These are phyloP conservation scores for Pulveroboletus sp. DNA, from an alignment of 768 basidiomycete genomes.

Conservation along the genomic window DNA sequence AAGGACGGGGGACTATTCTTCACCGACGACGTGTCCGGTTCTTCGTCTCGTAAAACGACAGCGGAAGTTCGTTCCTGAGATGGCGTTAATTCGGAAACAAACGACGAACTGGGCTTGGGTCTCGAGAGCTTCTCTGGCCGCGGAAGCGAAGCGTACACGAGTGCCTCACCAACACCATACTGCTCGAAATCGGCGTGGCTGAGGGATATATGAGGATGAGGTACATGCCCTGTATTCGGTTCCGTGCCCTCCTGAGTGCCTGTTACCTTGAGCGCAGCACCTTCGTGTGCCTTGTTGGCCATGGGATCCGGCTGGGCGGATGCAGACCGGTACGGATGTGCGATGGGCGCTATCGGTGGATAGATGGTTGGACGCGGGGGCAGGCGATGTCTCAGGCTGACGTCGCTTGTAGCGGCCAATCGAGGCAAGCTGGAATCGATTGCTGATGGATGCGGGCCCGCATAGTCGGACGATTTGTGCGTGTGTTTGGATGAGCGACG, in stretches of 20 bases:
- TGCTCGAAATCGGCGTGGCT: conserved; percentile 37
- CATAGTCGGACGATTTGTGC: conserved; percentile 33
- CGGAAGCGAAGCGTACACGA: conserved; percentile 42
- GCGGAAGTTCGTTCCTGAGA: conserved; percentile 1
- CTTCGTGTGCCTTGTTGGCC: not conserved
- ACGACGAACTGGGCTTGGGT: not conserved
- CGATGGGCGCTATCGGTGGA: conserved; percentile 25
- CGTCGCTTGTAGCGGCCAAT: conserved; percentile 20
- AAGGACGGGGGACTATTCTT: conserved; percentile 18
- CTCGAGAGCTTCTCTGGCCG: not conserved
- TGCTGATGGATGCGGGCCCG: conserved; percentile 39
- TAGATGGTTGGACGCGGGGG: conserved; percentile 29
- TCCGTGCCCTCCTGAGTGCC: not conserved
- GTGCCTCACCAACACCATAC: conserved; percentile 60
- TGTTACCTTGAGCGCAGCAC: not conserved
- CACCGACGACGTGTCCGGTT: conserved; percentile 15
- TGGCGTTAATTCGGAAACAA: not conserved
- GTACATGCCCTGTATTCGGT: not conserved
- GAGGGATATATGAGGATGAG: conserved; percentile 24
- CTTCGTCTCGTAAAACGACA: conserved; percentile 36
- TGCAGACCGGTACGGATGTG: conserved; percentile 24
- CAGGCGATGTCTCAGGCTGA: conserved; percentile 35
- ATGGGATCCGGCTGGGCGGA: not conserved
- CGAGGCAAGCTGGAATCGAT: conserved; percentile 21
- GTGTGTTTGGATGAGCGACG: conserved; percentile 13